Evolutionary conservation across 768 basidiomycete species (phyloP).

Genomic region (Cystoderma amianthinum): DNA sequence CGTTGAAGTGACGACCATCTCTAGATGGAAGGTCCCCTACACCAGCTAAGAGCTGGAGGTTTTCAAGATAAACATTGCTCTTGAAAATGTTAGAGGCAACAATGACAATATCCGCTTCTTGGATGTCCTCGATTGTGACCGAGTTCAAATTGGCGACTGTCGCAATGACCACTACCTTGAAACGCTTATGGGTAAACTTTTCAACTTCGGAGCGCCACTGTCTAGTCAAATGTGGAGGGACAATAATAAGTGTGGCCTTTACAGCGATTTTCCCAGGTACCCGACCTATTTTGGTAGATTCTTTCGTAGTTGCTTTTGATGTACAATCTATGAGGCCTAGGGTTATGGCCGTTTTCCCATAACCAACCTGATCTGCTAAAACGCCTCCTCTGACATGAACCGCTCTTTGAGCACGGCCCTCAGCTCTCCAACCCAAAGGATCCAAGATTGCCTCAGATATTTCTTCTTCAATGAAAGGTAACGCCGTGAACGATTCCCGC

Average conservation of each 20-base stretch:
- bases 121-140: constrained; percentile 64
- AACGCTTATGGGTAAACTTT: constrained; percentile 68
- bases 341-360: constrained; percentile 95
- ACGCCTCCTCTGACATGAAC: constrained; percentile 81
- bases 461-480: constrained; percentile 88
- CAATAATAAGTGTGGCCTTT: constrained; percentile 77
- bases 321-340: constrained; percentile 82
- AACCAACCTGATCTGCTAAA: constrained; percentile 93
- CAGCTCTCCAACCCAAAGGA: constrained; percentile 90
- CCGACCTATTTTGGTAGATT: constrained; percentile 44
- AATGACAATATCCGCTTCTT: constrained; percentile 81
- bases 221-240: constrained; percentile 83
- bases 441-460: constrained; percentile 86
- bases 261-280: constrained; percentile 64
- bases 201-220: constrained; percentile 86
- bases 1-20: constrained; percentile 86
- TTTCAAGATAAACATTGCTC: constrained; percentile 68
- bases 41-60: constrained; percentile 64
- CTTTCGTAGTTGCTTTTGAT: constrained; percentile 44
- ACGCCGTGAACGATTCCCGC: constrained; percentile 58
- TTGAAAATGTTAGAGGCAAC: constrained; percentile 85
- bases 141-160: constrained; percentile 67
- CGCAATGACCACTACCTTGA: constrained; percentile 61
- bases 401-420: constrained; percentile 78
- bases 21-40: constrained; percentile 64